phyloP scores from a whole-genome alignment of 768 basidiomycete genomes.

The Lactarius trivialis region DNA sequence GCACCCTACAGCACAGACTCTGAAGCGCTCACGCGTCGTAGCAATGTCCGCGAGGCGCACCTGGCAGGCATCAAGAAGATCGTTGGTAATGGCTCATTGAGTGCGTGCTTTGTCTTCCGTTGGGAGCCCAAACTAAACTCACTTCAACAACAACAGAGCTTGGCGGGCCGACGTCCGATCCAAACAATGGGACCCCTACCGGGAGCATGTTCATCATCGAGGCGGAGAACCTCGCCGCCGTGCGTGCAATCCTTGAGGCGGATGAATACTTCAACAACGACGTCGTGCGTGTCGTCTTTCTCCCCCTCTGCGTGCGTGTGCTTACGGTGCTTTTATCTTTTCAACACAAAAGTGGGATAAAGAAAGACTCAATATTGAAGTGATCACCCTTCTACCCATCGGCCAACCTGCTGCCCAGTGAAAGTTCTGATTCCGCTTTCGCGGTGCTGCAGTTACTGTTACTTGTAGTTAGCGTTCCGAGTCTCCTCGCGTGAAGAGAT shows the following conservation, averaged over 20 bases:
- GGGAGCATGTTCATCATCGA: conserved; percentile 55
- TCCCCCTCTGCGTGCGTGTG: too few species aligned
- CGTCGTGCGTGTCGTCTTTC: conserved; percentile 30
- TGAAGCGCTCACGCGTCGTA: not conserved
- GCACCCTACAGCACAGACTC: conserved; percentile 5
- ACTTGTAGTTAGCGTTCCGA: too few species aligned
- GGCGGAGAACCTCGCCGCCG: conserved; percentile 44
- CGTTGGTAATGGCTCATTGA: not conserved
- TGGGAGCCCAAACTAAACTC: too few species aligned
- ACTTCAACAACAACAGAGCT: not conserved
- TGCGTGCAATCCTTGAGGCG: conserved; percentile 34
- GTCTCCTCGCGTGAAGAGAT: too few species aligned
- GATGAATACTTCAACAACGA: conserved; percentile 40
- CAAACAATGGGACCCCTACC: conserved; percentile 40
- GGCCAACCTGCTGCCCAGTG: too few species aligned
- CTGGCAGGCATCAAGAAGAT: not conserved
- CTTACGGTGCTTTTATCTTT: too few species aligned
- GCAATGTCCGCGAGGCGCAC: not conserved
- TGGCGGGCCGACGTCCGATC: not conserved
- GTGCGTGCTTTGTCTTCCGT: conserved; percentile 22
- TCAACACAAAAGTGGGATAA: too few species aligned
- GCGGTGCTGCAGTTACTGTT: too few species aligned
- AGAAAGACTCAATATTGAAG: too few species aligned
- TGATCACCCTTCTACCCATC: too few species aligned
- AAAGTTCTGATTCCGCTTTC: too few species aligned